Percentiles rank a stretch among this genome's conserved stretches.
These are phyloP conservation scores for Pochonia chlamydosporia DNA, from an alignment of 2,329 filamentous ascomycete genomes.

Conservation along the genomic window DNA sequence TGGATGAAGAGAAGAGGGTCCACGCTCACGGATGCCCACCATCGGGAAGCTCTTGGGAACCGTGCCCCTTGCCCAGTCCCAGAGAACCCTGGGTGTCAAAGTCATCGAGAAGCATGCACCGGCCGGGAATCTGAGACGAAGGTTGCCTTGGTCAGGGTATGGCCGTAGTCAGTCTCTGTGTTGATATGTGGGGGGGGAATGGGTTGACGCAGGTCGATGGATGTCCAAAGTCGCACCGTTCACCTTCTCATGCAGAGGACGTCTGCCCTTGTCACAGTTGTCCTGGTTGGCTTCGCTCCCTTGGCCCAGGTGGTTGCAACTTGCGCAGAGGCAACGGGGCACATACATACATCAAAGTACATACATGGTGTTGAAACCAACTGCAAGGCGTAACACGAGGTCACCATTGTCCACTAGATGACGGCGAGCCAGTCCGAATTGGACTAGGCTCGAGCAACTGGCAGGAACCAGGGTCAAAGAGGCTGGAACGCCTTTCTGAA, in stretches of 20 bases:
- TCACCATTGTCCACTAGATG: neutral
- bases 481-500: constrained; percentile 1
- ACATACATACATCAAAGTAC: neutral
- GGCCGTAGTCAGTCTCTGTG: neutral
- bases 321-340: neutral
- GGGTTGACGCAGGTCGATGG: neutral
- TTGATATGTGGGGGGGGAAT: constrained; percentile 3
- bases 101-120: constrained; percentile 10
- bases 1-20: constrained; percentile 1
- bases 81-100: constrained; percentile 9
- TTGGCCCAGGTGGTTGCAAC: neutral
- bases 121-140: constrained; percentile 15
- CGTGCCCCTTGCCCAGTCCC: constrained; percentile 6
- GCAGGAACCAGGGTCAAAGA: neutral
- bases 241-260: no score
- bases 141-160: constrained; percentile 7
- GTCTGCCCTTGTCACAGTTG: no score
- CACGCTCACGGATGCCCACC: constrained; percentile 5
- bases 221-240: no score
- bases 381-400: neutral
- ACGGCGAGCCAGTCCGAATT: neutral
- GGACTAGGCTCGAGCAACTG: constrained; percentile 1
- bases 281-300: neutral
- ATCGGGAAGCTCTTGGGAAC: constrained; percentile 2
- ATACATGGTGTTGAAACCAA: constrained; percentile 6